Base-by-base conservation (phyloP, 2,329 filamentous ascomycete genomes). In the Pseudogymnoascus sp. region DNA sequence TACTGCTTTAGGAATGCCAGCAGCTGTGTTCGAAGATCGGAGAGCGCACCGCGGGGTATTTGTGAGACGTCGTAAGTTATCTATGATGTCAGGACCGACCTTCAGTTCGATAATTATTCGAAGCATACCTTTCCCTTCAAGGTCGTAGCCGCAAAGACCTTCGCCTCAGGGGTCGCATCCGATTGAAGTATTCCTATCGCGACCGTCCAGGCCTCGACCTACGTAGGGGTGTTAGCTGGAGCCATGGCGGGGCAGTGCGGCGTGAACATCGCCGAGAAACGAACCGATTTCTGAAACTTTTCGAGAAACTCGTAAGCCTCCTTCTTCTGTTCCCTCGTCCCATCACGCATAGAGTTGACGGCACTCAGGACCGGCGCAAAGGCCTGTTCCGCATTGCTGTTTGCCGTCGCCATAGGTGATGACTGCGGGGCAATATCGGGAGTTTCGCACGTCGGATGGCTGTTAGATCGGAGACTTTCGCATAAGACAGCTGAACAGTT, bases 61-160 rank as follows among this genome's bases (percentile, higher is more conserved):
- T 97, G 93, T 67, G 93, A 84, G 62, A 97, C 85, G 78, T 99
- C 95, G 76, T 96, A 99, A 68, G 93, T 93, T 70, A 99, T 97
- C 95, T 99, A 74, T 56, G 61, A 66, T 68, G 53, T 66, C 67
- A 46, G 61, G 56, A 5, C 25, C 34, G 12, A n/a, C n/a, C 38
- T n/a, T 61, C 38, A 21, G 18, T 14, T 38, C 28, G 36, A 61
- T 38, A 40, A 36, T 23, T 49, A 42, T 53, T 42, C 31, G 56
- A 3, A 8, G 62, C 79, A 68, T 81, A 97, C 95, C 88, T 99
- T 99, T 82, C 95, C 95, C 80, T 96, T 96, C 72, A 99, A 80
- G 61, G 95, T 99, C 56, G 93, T 97, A 64, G 95, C 95, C 56
- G 95, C 95, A 76, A 99, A 99, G 65, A 99, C 81, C 75, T 95